These are phyloP conservation scores for Endothia cerciana DNA, from an alignment of 2,329 filamentous ascomycete species.

Conservation along the genomic window DNA sequence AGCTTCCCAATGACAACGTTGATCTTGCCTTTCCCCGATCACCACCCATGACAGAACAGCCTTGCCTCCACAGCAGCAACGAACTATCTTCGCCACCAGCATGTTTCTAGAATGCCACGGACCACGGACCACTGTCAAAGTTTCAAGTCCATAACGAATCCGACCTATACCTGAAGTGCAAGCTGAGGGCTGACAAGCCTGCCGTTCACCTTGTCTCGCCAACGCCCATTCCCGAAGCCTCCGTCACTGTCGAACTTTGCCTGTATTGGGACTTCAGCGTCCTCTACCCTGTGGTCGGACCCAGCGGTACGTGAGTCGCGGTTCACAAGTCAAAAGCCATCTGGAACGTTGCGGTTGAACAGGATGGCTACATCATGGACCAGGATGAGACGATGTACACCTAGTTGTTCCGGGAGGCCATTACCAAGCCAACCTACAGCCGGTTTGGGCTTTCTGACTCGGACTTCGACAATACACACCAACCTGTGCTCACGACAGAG, in stretches of 20 bases:
- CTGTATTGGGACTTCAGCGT: not conserved
- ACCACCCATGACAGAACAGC: not conserved
- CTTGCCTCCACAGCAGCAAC: not conserved
- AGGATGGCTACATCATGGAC: not conserved
- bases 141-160: not conserved
- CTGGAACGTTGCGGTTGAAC: not conserved
- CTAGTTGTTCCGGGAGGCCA: constrained; percentile 25
- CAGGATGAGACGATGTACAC: not conserved
- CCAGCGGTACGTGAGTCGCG: not conserved
- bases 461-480: not conserved
- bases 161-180: not conserved
- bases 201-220: not conserved
- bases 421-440: not conserved
- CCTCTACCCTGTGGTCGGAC: not conserved
- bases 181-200: not conserved
- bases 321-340: not conserved
- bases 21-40: not conserved
- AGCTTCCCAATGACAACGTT: not conserved
- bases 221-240: not conserved
- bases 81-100: not conserved
- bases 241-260: constrained; percentile 1
- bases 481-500: constrained; percentile 8
- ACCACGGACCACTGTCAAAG: not conserved
- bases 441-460: not conserved
- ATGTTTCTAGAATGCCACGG: too few relatives aligned